Conservation (phyloP, 371 early-diverging fungal species). For the Mortierella sp. region DNA sequence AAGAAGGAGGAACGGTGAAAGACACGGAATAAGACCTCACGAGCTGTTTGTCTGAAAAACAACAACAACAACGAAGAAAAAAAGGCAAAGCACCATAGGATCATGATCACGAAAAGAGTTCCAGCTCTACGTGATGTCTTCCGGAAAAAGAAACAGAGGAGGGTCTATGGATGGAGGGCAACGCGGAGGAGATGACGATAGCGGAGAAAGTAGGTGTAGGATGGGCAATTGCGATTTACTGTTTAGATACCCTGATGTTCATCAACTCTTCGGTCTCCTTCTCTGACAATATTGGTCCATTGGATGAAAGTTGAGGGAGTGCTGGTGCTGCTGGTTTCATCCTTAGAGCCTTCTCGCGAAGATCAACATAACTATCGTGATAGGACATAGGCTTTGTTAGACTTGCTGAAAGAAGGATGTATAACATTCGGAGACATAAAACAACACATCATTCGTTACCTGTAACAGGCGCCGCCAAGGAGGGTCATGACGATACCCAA, state of each 20-base stretch:
- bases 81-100: background rate
- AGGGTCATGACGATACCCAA: slow-evolving; percentile 83
- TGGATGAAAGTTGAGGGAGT: slow-evolving; percentile 32
- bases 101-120: slow-evolving; percentile 12
- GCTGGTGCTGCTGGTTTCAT: slow-evolving; percentile 41
- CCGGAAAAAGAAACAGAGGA: background rate
- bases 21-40: too few relatives aligned
- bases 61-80: background rate
- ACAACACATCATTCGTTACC: slow-evolving; percentile 15
- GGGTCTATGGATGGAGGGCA: background rate
- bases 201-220: too few relatives aligned
- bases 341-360: slow-evolving; percentile 36
- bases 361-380: slow-evolving; percentile 32
- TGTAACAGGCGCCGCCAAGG: slow-evolving; percentile 70
- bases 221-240: too few relatives aligned
- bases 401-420: too few relatives aligned
- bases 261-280: slow-evolving; percentile 42
- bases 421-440: too few relatives aligned
- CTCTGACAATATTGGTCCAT: slow-evolving; percentile 25
- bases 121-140: slow-evolving; percentile 23
- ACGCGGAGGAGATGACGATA: too few relatives aligned
- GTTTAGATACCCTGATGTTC: slow-evolving; percentile 39
- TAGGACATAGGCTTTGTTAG: background rate
- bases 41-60: background rate
- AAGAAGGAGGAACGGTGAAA: too few relatives aligned